These are phyloP conservation scores for Candida koratica DNA, from an alignment of 805 yeast genomes.

Conservation along the genomic window DNA sequence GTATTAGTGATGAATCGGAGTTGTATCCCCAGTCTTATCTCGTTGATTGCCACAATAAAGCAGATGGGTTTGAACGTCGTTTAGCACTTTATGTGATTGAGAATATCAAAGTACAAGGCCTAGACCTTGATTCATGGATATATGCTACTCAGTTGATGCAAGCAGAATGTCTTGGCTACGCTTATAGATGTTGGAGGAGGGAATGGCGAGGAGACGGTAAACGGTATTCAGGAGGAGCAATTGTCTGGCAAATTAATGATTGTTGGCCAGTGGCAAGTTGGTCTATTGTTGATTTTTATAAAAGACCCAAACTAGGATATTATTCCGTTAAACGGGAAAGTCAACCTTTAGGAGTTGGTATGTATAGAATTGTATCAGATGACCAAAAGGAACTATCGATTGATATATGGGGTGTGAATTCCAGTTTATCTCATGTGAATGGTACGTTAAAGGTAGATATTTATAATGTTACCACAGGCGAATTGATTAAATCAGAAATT, in stretches of 20 bases:
- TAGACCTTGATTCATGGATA: conserved; percentile 29
- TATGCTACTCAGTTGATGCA: conserved; percentile 50
- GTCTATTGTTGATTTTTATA: conserved; percentile 43
- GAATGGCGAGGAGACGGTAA: conserved; percentile 40
- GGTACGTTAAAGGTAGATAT: conserved; percentile 25
- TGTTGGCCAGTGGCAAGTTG: conserved; percentile 54
- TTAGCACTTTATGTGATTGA: conserved; percentile 45
- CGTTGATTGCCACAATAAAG: conserved; percentile 47
- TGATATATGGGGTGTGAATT: conserved; percentile 43
- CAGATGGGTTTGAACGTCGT: conserved; percentile 40
- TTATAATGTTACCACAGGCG: conserved; percentile 31
- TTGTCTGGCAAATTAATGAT: conserved; percentile 54
- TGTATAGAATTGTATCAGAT: conserved; percentile 22
- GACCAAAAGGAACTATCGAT: conserved; percentile 24
- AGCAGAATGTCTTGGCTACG: conserved; percentile 46
- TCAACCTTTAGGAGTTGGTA: conserved; percentile 30
- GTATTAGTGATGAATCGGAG: conserved; percentile 36
- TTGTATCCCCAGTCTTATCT: conserved; percentile 41
- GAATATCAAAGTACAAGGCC: conserved; percentile 33
- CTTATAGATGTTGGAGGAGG: conserved; percentile 45
- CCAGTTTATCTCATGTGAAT: conserved; percentile 17
- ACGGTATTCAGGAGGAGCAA: conserved; percentile 36
- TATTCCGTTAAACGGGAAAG: conserved; percentile 46
- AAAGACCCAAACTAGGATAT: conserved; percentile 44
- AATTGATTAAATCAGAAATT: conserved; percentile 15